Evolutionary conservation across 78 protist species (phyloP).

Genomic region (Dictyostelium capitatum): DNA sequence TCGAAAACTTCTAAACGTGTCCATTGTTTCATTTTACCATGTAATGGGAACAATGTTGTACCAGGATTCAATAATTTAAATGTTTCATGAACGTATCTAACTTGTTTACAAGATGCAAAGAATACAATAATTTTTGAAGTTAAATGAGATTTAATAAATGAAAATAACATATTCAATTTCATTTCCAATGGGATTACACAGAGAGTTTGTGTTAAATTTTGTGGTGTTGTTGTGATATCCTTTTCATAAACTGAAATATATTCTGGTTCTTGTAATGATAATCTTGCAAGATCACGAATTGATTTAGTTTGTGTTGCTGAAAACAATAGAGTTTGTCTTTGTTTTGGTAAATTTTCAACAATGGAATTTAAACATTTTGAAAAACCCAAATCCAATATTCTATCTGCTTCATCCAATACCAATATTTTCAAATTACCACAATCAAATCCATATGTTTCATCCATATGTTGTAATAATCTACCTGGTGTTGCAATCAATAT

Average conservation of each 20-base stretch:
- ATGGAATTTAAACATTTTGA: slow-evolving; percentile 87
- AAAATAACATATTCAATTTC: slow-evolving; percentile 92
- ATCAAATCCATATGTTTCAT: slow-evolving; percentile 91
- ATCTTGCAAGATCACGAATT: slow-evolving; percentile 89
- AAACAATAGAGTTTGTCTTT: slow-evolving; percentile 95
- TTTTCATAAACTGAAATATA: slow-evolving; percentile 89
- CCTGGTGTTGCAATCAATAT: slow-evolving; percentile 99
- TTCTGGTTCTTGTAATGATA: slow-evolving; percentile 91
- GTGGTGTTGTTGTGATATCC: slow-evolving; percentile 72
- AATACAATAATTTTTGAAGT: slow-evolving; percentile 94
- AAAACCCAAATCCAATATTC: slow-evolving; percentile 97
- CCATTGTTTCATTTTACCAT: slow-evolving; percentile 95
- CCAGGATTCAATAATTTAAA: slow-evolving; percentile 91
- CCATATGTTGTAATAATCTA: slow-evolving; percentile 98
- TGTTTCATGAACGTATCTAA: slow-evolving; percentile 89
- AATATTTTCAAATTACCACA: slow-evolving; percentile 86
- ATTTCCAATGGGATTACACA: slow-evolving; percentile 60
- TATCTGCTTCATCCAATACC: slow-evolving; percentile 99
- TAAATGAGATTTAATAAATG: slow-evolving; percentile 93
- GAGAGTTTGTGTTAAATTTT: slow-evolving; percentile 77
- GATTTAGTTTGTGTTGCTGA: slow-evolving; percentile 97
- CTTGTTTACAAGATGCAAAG: slow-evolving; percentile 97
- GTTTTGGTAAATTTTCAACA: slow-evolving; percentile 89
- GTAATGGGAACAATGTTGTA: slow-evolving; percentile 87
- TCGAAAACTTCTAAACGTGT: slow-evolving; percentile 84